phyloP scores from a whole-genome alignment of 306 rosid species.

The Trifolium repens region DNA sequence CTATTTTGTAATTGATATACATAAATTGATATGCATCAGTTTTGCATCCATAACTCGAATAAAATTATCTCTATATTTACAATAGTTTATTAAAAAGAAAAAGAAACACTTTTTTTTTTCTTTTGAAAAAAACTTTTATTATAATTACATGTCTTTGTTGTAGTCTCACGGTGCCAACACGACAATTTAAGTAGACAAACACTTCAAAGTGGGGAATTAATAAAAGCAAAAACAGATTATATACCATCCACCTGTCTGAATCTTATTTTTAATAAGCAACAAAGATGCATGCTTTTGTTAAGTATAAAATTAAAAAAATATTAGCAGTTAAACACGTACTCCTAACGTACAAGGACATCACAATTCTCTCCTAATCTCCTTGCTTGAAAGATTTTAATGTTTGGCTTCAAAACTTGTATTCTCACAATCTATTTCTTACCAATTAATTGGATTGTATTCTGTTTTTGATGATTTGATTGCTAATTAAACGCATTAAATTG shows the following conservation, averaged over 20 bases:
- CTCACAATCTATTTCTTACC: neutral
- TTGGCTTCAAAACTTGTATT: constrained; percentile 42
- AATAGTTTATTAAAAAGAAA: too few species aligned
- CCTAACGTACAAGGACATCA: constrained; percentile 37
- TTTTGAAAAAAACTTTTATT: neutral
- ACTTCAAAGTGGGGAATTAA: constrained; percentile 29
- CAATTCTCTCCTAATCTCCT: constrained; percentile 24
- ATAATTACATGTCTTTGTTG: neutral
- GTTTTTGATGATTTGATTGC: constrained; percentile 43
- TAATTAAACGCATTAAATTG: neutral
- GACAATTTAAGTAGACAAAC: neutral
- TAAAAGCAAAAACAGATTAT: constrained; percentile 26
- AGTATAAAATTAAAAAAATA: constrained; percentile 20
- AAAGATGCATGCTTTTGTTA: neutral
- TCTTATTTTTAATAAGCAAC: constrained; percentile 13
- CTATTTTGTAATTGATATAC: too few species aligned
- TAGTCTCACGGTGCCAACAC: neutral
- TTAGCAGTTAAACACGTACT: constrained; percentile 41
- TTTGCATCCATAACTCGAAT: too few species aligned
- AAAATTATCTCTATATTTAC: too few species aligned
- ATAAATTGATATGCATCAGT: too few species aligned
- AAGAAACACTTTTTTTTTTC: too few species aligned
- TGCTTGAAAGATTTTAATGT: constrained; percentile 26
- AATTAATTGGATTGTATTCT: constrained; percentile 37
- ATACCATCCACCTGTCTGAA: constrained; percentile 44